Conservation (phyloP, 306 rosid genomes). For the Rosa lucieae region DNA sequence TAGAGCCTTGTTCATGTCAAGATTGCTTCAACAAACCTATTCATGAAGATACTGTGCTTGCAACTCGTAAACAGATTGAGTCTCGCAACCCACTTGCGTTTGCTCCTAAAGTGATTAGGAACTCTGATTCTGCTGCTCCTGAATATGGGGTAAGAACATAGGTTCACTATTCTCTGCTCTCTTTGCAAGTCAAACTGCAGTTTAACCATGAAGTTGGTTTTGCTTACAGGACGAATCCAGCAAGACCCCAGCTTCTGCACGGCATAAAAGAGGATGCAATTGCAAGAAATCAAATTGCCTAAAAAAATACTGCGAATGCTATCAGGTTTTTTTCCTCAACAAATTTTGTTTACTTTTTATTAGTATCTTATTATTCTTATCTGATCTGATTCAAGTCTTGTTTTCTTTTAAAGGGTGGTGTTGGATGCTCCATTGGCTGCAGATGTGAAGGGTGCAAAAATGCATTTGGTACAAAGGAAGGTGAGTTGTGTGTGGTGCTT, state of each 20-base stretch:
- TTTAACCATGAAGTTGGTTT: constrained; percentile 23
- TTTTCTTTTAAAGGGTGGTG: constrained; percentile 69
- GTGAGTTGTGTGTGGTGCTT: constrained; percentile 42
- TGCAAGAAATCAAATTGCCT: constrained; percentile 93
- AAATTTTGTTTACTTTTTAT: constrained; percentile 11
- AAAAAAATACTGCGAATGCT: constrained; percentile 88
- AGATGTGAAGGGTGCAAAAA: constrained; percentile 91
- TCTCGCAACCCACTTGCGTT: constrained; percentile 94
- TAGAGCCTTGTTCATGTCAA: constrained; percentile 79
- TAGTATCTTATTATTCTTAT: constrained; percentile 18
- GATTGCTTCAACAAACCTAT: constrained; percentile 85
- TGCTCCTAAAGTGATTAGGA: constrained; percentile 86
- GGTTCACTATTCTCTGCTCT: constrained; percentile 5
- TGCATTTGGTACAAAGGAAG: constrained; percentile 78
- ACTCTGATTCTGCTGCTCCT: constrained; percentile 51
- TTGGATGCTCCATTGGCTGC: constrained; percentile 82
- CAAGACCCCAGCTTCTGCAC: constrained; percentile 80
- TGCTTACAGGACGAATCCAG: constrained; percentile 66
- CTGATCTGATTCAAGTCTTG: constrained; percentile 31
- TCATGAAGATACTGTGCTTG: constrained; percentile 72
- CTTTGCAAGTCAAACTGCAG: constrained; percentile 10
- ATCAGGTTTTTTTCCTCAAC: constrained; percentile 55
- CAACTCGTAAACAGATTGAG: constrained; percentile 80
- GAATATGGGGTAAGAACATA: constrained; percentile 63
- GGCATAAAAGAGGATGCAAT: constrained; percentile 85